phyloP scores from a whole-genome alignment of 768 basidiomycete genomes.

The Trametes elegans region DNA sequence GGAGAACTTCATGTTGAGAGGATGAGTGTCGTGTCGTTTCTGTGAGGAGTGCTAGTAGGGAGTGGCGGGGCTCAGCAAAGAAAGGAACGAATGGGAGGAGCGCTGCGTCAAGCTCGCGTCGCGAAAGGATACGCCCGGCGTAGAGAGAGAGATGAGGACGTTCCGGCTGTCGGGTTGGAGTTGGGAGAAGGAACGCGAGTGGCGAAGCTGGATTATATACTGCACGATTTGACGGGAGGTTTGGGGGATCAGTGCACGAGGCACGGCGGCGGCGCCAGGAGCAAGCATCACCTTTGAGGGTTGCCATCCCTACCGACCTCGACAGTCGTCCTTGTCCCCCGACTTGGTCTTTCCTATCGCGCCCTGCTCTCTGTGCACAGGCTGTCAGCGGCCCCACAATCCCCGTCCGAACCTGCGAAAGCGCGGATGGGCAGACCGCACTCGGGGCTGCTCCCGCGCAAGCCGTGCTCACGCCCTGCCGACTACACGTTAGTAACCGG shows the following conservation, averaged over 20 bases:
- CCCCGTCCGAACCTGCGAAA: too few species aligned
- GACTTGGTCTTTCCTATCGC: too few species aligned
- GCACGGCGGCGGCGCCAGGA: too few species aligned
- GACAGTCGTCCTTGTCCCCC: too few species aligned
- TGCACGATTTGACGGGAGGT: background rate
- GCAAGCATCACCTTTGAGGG: too few species aligned
- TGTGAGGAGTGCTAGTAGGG: slow-evolving; percentile 3
- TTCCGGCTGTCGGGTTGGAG: slow-evolving; percentile 10
- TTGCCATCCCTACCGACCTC: too few species aligned
- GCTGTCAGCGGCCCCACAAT: too few species aligned
- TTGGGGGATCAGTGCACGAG: background rate
- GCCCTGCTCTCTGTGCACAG: too few species aligned
- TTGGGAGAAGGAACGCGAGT: background rate
- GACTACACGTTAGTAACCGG: too few species aligned
- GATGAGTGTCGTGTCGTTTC: background rate
- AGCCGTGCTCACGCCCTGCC: too few species aligned
- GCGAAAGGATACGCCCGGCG: slow-evolving; percentile 20
- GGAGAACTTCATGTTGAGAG: slow-evolving; percentile 35
- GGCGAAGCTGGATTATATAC: background rate
- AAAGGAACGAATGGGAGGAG: slow-evolving; percentile 3
- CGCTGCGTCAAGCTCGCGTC: slow-evolving; percentile 21
- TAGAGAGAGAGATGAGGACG: slow-evolving; percentile 10
- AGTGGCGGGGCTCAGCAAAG: slow-evolving; percentile 6
- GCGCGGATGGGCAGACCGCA: too few species aligned
- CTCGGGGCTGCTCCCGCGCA: too few species aligned